Percentiles rank a stretch among this genome's conserved stretches.
Conservation (phyloP, 2,329 filamentous ascomycete species). For the Penicillium sp. region DNA sequence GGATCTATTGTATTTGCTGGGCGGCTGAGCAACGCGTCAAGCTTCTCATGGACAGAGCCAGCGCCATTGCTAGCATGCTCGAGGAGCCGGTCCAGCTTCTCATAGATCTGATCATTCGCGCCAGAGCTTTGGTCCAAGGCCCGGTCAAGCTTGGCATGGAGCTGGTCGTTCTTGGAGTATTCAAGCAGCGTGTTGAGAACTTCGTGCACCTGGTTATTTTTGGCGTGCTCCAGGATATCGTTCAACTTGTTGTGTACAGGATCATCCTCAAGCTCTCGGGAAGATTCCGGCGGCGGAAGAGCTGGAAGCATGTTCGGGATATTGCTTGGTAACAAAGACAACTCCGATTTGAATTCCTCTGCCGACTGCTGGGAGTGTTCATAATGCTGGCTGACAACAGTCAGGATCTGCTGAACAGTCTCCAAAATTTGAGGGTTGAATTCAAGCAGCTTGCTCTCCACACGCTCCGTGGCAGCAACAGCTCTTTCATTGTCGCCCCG, state of each 20-base stretch:
- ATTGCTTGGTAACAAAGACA: constrained; percentile 46
- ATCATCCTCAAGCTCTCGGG: constrained; percentile 54
- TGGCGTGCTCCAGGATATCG: constrained; percentile 37
- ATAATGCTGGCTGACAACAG: constrained; percentile 78
- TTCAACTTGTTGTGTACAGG: constrained; percentile 58
- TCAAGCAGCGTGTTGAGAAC: constrained; percentile 50
- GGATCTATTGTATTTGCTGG: constrained; percentile 53
- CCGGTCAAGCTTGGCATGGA: constrained; percentile 57
- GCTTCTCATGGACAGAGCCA: constrained; percentile 32
- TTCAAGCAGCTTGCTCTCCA: constrained; percentile 75
- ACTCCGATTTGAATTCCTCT: constrained; percentile 56
- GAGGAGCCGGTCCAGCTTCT: constrained; percentile 53
- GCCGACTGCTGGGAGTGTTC: constrained; percentile 73
- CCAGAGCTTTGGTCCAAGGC: constrained; percentile 35
- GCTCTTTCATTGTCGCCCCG: constrained; percentile 75
- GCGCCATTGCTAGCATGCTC: constrained; percentile 30
- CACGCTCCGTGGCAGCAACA: constrained; percentile 64
- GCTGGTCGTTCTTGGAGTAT: constrained; percentile 48
- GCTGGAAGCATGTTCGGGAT: constrained; percentile 57
- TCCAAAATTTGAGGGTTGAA: constrained; percentile 85
- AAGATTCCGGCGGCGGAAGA: constrained; percentile 39
- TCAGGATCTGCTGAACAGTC: constrained; percentile 77
- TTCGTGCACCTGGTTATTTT: constrained; percentile 55
- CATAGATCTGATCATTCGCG: constrained; percentile 47
- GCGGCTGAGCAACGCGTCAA: constrained; percentile 51